Conservation (phyloP, 352 stramenopile species). For the Pythium aquatile region DNA sequence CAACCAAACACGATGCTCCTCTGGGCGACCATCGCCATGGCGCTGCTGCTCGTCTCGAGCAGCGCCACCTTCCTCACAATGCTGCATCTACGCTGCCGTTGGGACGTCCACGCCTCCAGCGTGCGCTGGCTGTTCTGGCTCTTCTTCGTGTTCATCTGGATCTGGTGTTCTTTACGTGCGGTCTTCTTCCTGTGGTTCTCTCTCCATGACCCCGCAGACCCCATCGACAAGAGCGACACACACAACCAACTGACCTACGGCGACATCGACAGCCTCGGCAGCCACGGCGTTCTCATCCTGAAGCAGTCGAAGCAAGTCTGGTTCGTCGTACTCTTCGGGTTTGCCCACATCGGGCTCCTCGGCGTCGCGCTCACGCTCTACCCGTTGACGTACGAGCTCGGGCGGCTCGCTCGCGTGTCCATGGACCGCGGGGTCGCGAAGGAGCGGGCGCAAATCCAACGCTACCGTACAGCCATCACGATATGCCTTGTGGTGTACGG, state of each 20-base stretch:
- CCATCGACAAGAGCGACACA: slow-evolving; percentile 10
- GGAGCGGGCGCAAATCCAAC: slow-evolving; percentile 40
- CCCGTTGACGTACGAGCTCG: slow-evolving; percentile 59
- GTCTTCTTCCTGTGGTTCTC: slow-evolving; percentile 43
- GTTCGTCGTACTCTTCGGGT: not conserved
- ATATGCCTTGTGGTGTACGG: not conserved
- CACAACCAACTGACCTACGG: not conserved
- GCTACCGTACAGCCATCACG: slow-evolving; percentile 32
- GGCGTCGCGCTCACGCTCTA: slow-evolving; percentile 49
- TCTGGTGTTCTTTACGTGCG: slow-evolving; percentile 38
- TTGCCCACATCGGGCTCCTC: slow-evolving; percentile 50
- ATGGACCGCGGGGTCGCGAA: slow-evolving; percentile 57
- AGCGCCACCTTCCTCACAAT: slow-evolving; percentile 20
- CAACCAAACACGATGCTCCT: slow-evolving; percentile 4
- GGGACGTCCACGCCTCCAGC: slow-evolving; percentile 30
- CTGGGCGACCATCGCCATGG: slow-evolving; percentile 5
- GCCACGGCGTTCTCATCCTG: slow-evolving; percentile 35
- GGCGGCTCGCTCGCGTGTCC: slow-evolving; percentile 46
- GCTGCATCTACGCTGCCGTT: slow-evolving; percentile 22
- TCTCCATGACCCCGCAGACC: not conserved
- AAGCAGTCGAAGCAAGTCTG: slow-evolving; percentile 12
- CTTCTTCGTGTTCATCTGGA: slow-evolving; percentile 52
- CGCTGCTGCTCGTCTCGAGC: slow-evolving; percentile 8
- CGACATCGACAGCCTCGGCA: slow-evolving; percentile 48
- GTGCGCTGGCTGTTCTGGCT: slow-evolving; percentile 64